A percentile compares a stretch with the other conserved stretches of the same genome.
These are phyloP conservation scores for Urtica urens DNA, from an alignment of 306 rosid species.

Conservation along the genomic window DNA sequence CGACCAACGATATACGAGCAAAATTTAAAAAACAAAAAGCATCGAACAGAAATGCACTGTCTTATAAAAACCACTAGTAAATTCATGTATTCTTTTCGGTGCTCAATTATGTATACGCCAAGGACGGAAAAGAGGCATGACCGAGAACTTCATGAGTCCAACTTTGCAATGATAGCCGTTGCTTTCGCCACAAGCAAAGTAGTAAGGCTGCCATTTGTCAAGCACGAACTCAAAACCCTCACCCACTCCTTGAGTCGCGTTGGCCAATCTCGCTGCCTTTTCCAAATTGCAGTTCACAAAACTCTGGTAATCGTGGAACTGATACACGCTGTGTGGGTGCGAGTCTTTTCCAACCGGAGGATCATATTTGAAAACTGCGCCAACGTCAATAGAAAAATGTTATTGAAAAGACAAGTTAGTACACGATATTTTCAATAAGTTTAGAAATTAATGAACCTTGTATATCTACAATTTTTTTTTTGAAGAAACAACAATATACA, in stretches of 20 bases:
- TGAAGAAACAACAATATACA: no score
- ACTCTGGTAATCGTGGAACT: conserved; percentile 25
- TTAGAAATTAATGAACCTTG: not conserved
- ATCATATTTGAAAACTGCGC: conserved; percentile 51
- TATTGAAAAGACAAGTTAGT: not conserved
- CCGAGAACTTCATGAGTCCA: conserved; percentile 55
- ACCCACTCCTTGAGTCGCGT: conserved; percentile 34
- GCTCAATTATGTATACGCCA: no score
- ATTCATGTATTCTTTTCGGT: no score
- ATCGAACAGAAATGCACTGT: no score
- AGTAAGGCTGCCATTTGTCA: conserved; percentile 17
- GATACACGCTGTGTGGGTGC: conserved; percentile 12
- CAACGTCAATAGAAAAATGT: not conserved
- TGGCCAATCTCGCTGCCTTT: conserved; percentile 27
- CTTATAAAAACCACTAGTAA: no score
- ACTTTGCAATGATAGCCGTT: conserved; percentile 45
- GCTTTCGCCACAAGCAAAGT: conserved; percentile 5
- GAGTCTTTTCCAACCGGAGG: conserved; percentile 23
- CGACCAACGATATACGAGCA: no score
- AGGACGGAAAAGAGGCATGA: conserved; percentile 30
- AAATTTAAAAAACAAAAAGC: no score
- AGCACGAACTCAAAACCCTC: conserved; percentile 42
- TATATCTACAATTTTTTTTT: not conserved
- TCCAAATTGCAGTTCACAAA: conserved; percentile 36
- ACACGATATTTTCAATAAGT: not conserved